Base-by-base conservation (phyloP, 1,284 basidiomycete species). In the Leccinum glutinopallens region DNA sequence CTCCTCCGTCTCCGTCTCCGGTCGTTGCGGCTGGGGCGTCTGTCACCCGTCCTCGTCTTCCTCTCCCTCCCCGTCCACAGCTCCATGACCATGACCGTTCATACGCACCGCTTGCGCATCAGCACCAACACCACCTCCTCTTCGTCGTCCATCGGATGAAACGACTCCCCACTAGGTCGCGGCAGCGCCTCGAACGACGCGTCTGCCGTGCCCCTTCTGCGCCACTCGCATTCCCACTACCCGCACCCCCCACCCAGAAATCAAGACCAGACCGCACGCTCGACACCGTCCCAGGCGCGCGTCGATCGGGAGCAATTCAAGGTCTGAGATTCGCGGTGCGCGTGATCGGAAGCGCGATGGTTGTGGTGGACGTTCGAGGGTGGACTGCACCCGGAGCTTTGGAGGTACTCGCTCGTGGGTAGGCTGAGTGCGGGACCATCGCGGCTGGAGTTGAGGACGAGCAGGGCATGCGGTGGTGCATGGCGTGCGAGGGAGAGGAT, bases 251-350 rank as follows among this genome's bases (percentile, higher is more conserved):
- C 1, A 89, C 90, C 86, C 87, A 92, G 69, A 90, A 92, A 25
- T 87, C 88, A 67, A 89, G 91, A 8, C 85, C 90, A 55, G 86
- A 90, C 19, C 87, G 80, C n/a, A 92, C 89, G 59, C 87, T 89
- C 78, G 9, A 79, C 69, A 54, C 83, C 82, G 19, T 76, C 75
- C 73, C 67, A 65, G 53, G 70, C 53, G 71, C 71, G 61, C 2
- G 61, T 49, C 12, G 72, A 51, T 70, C 25, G 25, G 4, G 25
- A 29, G 25, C 25, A 25, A 25, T 76, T 77, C 29, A 71, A 71
- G 2, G 61, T 58, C 46, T 67, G 68, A 17, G 69, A 72, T 39
- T 64, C 63, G 35, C 62, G 62, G 67, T 71, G 64, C 5, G 62
- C 60, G 59, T 66, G 70, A 2, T 55, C 61, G 0, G 54, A 19